Evolutionary conservation across 2,329 filamentous ascomycete genomes (phyloP).

Genomic region (Fusarium temperatum): DNA sequence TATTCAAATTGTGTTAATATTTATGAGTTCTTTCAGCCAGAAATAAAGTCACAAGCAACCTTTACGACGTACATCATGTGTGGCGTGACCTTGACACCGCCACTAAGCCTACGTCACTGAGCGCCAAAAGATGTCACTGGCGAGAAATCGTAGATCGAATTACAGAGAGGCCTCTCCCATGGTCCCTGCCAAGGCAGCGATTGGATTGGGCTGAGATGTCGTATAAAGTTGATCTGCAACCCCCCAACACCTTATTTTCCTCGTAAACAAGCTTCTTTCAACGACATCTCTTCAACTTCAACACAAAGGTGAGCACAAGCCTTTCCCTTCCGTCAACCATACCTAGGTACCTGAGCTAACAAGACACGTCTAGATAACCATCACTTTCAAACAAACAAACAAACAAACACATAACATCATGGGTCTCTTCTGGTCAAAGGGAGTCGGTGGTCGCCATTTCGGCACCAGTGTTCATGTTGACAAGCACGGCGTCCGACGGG

Average conservation of each 20-base stretch:
- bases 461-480: constrained; percentile 59
- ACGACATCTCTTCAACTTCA: constrained; percentile 16
- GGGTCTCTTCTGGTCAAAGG: constrained; percentile 59
- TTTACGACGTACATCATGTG: neutral
- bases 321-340: too few relatives aligned
- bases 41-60: neutral
- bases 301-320: constrained; percentile 1
- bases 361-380: neutral
- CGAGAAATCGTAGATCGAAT: constrained; percentile 1
- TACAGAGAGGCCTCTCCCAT: constrained; percentile 22
- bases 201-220: constrained; percentile 15
- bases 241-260: constrained; percentile 35
- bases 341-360: neutral
- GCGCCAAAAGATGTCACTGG: constrained; percentile 22
- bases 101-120: constrained; percentile 38
- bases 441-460: constrained; percentile 58
- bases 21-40: neutral
- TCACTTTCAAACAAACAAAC: neutral
- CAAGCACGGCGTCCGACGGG: constrained; percentile 57
- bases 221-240: constrained; percentile 36
- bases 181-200: constrained; percentile 39
- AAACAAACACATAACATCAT: constrained; percentile 43
- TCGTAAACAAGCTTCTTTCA: constrained; percentile 36
- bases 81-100: constrained; percentile 26
- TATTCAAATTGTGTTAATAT: neutral